Evolutionary conservation across 148 eudicot species (phyloP).

Genomic region (Drosera capensis): DNA sequence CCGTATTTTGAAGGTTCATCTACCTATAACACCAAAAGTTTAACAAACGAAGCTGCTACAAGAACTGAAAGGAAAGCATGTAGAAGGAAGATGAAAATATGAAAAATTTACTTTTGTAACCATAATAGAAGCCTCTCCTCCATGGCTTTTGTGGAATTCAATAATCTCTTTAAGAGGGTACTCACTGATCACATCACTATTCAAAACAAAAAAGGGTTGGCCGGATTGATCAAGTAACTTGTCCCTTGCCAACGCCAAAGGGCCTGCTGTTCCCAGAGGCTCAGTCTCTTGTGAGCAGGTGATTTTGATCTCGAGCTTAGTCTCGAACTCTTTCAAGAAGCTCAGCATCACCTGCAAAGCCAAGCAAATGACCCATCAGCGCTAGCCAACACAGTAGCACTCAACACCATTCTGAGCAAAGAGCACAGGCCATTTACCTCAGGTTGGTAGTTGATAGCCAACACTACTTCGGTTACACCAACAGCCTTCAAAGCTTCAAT

Average conservation of each 20-base stretch:
- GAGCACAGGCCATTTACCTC: constrained; percentile 38
- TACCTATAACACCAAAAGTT: constrained; percentile 31
- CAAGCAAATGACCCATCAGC: not conserved
- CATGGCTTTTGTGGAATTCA: constrained; percentile 74
- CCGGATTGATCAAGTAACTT: constrained; percentile 65
- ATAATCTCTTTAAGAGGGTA: constrained; percentile 82
- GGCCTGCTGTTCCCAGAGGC: constrained; percentile 97
- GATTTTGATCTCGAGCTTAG: constrained; percentile 72
- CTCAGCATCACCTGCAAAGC: constrained; percentile 67
- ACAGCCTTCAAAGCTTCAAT: constrained; percentile 88
- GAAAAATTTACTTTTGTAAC: constrained; percentile 78
- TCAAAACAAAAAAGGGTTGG: constrained; percentile 82
- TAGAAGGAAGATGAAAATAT: not conserved
- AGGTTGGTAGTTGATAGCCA: constrained; percentile 96
- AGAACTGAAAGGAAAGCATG: constrained; percentile 1
- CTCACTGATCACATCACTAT: constrained; percentile 92
- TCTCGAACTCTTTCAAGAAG: constrained; percentile 81
- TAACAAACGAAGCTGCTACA: not conserved
- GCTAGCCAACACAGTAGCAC: not conserved
- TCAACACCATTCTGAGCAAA: not conserved
- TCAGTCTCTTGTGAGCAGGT: constrained; percentile 90
- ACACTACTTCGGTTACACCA: constrained; percentile 89
- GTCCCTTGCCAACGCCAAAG: constrained; percentile 86
- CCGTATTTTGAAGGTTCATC: constrained; percentile 96
- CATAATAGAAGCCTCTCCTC: constrained; percentile 94